Evolutionary conservation across 2,329 filamentous ascomycete genomes (phyloP).

Genomic region (Fusarium sp.): DNA sequence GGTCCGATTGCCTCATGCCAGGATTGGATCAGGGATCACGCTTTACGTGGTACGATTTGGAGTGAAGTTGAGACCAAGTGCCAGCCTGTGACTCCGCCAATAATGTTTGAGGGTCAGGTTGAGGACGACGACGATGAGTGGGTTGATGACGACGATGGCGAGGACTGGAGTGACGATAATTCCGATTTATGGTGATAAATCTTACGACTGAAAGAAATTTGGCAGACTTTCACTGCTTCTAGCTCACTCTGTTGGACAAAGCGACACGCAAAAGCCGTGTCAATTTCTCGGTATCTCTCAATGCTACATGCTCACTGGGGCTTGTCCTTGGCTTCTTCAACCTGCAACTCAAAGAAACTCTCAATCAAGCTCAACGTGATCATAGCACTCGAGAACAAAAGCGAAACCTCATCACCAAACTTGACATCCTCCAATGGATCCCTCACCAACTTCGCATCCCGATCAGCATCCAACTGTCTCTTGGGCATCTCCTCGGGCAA

Average conservation of each 20-base stretch:
- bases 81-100: background rate
- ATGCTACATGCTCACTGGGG: background rate
- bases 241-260: no score
- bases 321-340: background rate
- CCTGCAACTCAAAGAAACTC: constrained; percentile 2
- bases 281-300: fast-evolving
- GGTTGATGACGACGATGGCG: background rate
- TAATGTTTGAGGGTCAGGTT: background rate
- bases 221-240: background rate
- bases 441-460: background rate
- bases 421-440: background rate
- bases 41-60: constrained; percentile 20
- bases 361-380: constrained; percentile 8
- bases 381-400: constrained; percentile 7
- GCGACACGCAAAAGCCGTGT: fast-evolving
- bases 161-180: background rate
- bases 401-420: background rate
- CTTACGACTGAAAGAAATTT: background rate
- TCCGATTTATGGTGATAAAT: background rate
- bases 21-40: constrained; percentile 11
- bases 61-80: background rate
- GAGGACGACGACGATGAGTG: background rate
- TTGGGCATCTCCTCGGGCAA: constrained; percentile 19
- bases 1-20: background rate
- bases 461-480: background rate